These are phyloP conservation scores for Suhomyces yuchorum DNA, from an alignment of 1,139 yeast genomes.

Conservation along the genomic window DNA sequence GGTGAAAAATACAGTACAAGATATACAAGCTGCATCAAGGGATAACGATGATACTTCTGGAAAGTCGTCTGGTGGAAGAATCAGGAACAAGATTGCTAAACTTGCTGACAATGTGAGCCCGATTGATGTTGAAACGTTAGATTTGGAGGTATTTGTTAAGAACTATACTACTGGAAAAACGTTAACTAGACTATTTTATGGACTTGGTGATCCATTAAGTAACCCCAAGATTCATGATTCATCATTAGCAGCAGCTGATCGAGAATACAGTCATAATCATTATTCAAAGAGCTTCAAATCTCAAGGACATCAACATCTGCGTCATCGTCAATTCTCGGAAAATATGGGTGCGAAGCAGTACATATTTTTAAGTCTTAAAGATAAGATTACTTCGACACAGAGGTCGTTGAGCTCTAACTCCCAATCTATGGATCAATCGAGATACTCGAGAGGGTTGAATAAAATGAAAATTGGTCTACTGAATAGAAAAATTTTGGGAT, in stretches of 20 bases:
- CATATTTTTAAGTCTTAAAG: conserved; percentile 40
- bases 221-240: conserved; percentile 5
- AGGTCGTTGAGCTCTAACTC: conserved; percentile 12
- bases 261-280: conserved; percentile 14
- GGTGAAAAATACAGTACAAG: conserved; percentile 76
- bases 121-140: conserved; percentile 47
- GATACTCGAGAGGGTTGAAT: conserved; percentile 39
- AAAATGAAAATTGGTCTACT: conserved; percentile 42
- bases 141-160: conserved; percentile 38
- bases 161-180: conserved; percentile 40
- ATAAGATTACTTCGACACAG: conserved; percentile 34
- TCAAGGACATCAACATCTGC: conserved; percentile 16
- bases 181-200: conserved; percentile 40
- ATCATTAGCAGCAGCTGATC: conserved; percentile 1
- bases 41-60: conserved; percentile 29
- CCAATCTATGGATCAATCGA: conserved; percentile 26
- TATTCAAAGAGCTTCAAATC: conserved; percentile 9
- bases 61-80: conserved; percentile 31
- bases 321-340: conserved; percentile 7
- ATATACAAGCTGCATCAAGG: conserved; percentile 39
- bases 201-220: conserved; percentile 16
- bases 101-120: conserved; percentile 41
- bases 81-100: conserved; percentile 41
- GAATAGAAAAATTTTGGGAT: conserved; percentile 19
- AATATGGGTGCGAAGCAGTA: conserved; percentile 20